phyloP scores from a whole-genome alignment of 2,329 filamentous ascomycete genomes.

The Xylaria sp. region DNA sequence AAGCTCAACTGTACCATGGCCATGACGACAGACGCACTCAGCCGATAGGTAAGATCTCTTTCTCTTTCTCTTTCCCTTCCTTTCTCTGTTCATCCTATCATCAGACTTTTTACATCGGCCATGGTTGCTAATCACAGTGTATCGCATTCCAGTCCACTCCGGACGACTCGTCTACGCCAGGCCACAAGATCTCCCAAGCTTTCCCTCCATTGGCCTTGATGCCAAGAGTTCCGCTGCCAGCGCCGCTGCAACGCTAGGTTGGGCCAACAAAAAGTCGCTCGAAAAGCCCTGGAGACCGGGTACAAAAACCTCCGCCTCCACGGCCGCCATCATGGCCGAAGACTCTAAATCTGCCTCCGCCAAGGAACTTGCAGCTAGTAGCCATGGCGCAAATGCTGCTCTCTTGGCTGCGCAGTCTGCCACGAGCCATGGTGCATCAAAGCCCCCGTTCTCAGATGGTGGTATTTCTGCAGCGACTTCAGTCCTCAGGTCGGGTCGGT shows the following conservation, averaged over 20 bases:
- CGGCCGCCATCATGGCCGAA: conserved; percentile 43
- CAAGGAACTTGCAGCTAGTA: conserved; percentile 70
- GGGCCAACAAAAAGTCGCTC: conserved; percentile 72
- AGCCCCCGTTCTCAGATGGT: conserved; percentile 56
- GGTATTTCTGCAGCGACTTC: conserved; percentile 77
- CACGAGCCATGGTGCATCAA: conserved; percentile 62
- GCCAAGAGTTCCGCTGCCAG: conserved; percentile 71
- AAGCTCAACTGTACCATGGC: conserved; percentile 38
- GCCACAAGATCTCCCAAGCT: conserved; percentile 78
- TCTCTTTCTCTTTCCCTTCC: conserved; percentile 8
- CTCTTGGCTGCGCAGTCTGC: conserved; percentile 69
- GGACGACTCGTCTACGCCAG: conserved; percentile 52
- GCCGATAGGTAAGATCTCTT: conserved; percentile 41
- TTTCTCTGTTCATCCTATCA: conserved; percentile 4
- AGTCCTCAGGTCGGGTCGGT: conserved; percentile 66
- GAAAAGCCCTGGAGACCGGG: conserved; percentile 72
- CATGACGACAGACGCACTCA: conserved; percentile 43
- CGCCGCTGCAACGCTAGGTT: conserved; percentile 78
- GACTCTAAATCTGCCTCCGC: conserved; percentile 8
- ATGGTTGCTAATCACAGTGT: conserved; percentile 17
- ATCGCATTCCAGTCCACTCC: conserved; percentile 40
- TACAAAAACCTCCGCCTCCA: conserved; percentile 64
- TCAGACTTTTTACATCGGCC: neutral
- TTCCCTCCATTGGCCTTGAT: conserved; percentile 71
- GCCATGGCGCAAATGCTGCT: conserved; percentile 79